Percentiles rank a stretch among this genome's conserved stretches.
These are phyloP conservation scores for Podosphaera xanthii DNA, from an alignment of 2,329 filamentous ascomycete genomes.

Conservation along the genomic window DNA sequence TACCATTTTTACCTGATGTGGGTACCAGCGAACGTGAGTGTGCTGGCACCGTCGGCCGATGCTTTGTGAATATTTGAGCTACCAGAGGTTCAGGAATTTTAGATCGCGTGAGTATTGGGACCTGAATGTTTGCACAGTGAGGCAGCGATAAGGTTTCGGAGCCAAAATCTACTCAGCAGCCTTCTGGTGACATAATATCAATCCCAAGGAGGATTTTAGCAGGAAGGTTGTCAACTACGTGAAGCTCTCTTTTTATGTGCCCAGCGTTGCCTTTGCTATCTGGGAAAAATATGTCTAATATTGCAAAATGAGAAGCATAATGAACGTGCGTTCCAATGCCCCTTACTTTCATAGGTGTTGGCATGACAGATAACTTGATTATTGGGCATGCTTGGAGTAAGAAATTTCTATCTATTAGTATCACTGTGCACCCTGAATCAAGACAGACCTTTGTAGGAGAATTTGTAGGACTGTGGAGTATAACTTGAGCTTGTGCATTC, in stretches of 20 bases:
- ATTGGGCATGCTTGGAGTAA: neutral
- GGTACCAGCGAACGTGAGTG: too few relatives aligned
- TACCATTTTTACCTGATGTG: too few relatives aligned
- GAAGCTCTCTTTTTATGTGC: neutral
- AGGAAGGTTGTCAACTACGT: neutral
- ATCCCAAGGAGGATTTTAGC: neutral
- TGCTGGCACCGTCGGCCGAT: too few relatives aligned
- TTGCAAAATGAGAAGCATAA: neutral
- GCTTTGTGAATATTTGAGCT: too few relatives aligned
- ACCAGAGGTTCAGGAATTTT: too few relatives aligned
- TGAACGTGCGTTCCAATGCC: neutral
- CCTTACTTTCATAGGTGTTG: neutral
- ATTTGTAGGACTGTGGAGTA: too few relatives aligned
- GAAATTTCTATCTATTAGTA: too few relatives aligned
- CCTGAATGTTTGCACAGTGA: neutral
- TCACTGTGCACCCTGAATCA: too few relatives aligned
- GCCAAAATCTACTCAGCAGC: neutral
- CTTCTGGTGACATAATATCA: neutral
- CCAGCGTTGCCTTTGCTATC: neutral
- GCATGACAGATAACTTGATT: neutral
- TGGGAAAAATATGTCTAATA: neutral
- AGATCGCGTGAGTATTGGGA: too few relatives aligned
- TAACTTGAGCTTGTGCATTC: too few relatives aligned
- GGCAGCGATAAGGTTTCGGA: neutral
- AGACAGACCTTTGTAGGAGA: too few relatives aligned